Evolutionary conservation across 257 asterid species (phyloP), one percentile per base, ranked within the genome.

Genomic region (Solanum arcanum): DNA sequence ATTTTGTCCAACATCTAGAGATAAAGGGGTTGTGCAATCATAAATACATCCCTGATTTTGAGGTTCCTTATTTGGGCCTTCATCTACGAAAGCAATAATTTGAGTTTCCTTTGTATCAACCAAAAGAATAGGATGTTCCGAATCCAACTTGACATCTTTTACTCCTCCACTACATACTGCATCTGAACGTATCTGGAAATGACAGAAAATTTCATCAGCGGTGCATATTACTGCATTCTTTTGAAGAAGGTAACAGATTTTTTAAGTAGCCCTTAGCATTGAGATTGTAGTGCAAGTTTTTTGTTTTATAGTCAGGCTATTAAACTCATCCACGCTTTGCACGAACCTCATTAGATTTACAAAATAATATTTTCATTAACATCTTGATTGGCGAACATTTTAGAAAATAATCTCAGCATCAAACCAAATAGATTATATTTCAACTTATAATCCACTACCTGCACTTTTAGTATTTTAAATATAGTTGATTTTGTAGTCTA

Each of bases 41-140:
- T 92, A 92, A 84, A 91, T 83, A 42, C 86, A 91, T 41, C 92
- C 95, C 41, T 86, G 88, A 73, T 66, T 90, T 35, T 83, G 87
- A 64, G 92, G 76, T 87, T 90, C 92, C 86, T 90, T 88, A 56
- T 73, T 81, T 12, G 92, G 93, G 66, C 90, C 95, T 84, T 93
- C 94, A 74, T 93, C 98, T 56, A 92, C 33, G 88, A 89, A 94
- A 56, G 93, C 97, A 82, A 94, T 88, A 69, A 92, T 91, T 25
- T 92, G 93, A 14, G 90, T 87, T 91, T 92, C 94, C 88, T 90
- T 91, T 11, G 95, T 90, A 89, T 90, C 91, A 80, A 91, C 89
- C 91, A 95, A 88, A 73, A 92, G 86, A 25, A 90, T 86, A 74
- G 94, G 97, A 64, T 90, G 87, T 78, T 93, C 91, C 69, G 83